phyloP scores from a whole-genome alignment of 2,329 filamentous ascomycete species.

The Apiospora sp. region DNA sequence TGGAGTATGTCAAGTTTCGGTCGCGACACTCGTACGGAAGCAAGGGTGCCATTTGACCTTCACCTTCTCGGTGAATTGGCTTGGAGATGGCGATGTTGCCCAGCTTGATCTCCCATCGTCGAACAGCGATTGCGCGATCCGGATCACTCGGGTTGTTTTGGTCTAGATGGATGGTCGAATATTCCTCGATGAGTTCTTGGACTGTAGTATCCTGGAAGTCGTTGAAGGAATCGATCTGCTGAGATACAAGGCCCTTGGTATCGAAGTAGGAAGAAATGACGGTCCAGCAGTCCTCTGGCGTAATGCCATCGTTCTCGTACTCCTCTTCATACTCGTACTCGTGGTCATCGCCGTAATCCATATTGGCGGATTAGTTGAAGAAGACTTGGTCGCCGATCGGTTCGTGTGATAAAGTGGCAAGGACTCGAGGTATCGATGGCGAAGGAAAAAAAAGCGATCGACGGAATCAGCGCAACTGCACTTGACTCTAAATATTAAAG shows the following conservation, averaged over 20 bases:
- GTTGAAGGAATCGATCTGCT: slow-evolving; percentile 98
- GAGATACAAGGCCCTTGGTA: slow-evolving; percentile 91
- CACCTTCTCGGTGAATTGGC: slow-evolving; percentile 91
- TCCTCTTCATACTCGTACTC: slow-evolving; percentile 71
- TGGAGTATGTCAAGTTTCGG: slow-evolving; percentile 94
- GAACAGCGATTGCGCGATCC: slow-evolving; percentile 82
- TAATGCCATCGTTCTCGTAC: slow-evolving; percentile 77
- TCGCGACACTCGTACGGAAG: slow-evolving; percentile 94
- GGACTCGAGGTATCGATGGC: neutral
- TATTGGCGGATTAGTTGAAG: slow-evolving; percentile 3
- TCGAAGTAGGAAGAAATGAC: slow-evolving; percentile 98
- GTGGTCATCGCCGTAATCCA: slow-evolving; percentile 33
- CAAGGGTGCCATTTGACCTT: slow-evolving; percentile 85
- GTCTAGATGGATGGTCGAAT: slow-evolving; percentile 90
- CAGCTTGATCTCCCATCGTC: slow-evolving; percentile 95
- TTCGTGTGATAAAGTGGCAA: neutral
- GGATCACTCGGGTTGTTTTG: slow-evolving; percentile 81
- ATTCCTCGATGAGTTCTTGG: slow-evolving; percentile 92
- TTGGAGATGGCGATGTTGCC: slow-evolving; percentile 88
- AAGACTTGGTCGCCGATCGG: neutral
- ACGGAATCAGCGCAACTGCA: neutral
- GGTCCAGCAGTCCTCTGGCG: slow-evolving; percentile 97
- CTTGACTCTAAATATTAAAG: slow-evolving; percentile 6
- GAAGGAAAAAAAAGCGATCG: neutral
- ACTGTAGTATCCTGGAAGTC: slow-evolving; percentile 95